Percentiles rank a stretch among this genome's conserved stretches.
These are phyloP conservation scores for Pyrus communis DNA, from an alignment of 306 rosid species.

Conservation along the genomic window DNA sequence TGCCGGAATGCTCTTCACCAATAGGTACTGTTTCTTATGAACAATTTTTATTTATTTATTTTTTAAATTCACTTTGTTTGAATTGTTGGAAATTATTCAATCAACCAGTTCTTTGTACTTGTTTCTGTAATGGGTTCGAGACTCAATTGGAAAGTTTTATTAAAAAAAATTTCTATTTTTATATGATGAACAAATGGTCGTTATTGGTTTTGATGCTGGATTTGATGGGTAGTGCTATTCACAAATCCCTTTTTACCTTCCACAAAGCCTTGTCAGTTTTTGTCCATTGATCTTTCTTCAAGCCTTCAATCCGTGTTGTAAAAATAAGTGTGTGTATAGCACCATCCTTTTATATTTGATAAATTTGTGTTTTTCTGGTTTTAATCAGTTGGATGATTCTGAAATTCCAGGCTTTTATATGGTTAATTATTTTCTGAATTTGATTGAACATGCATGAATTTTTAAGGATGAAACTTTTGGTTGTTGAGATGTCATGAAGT, in stretches of 20 bases:
- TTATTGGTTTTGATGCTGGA: not conserved
- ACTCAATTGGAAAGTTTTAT: not conserved
- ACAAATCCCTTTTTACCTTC: no score
- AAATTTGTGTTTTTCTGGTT: not conserved
- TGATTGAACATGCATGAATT: not conserved
- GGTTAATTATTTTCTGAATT: not conserved
- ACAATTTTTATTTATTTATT: not conserved
- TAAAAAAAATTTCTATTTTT: not conserved
- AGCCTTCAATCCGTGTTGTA: no score
- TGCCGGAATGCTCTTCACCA: conserved; percentile 83
- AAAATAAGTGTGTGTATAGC: no score
- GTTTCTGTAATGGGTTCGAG: not conserved
- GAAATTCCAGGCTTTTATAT: not conserved
- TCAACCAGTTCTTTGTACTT: not conserved
- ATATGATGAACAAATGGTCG: not conserved
- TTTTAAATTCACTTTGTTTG: not conserved
- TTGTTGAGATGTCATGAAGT: not conserved
- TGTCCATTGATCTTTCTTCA: no score
- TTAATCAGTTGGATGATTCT: not conserved
- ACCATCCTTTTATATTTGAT: not conserved
- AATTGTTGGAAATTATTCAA: not conserved
- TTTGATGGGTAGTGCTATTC: no score
- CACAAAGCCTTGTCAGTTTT: no score
- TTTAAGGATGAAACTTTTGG: not conserved
- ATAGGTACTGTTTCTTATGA: conserved; percentile 38